Evolutionary conservation across 352 stramenopile genomes (phyloP), one percentile per base, ranked within the genome.

Genomic region (Pythium aquatile): DNA sequence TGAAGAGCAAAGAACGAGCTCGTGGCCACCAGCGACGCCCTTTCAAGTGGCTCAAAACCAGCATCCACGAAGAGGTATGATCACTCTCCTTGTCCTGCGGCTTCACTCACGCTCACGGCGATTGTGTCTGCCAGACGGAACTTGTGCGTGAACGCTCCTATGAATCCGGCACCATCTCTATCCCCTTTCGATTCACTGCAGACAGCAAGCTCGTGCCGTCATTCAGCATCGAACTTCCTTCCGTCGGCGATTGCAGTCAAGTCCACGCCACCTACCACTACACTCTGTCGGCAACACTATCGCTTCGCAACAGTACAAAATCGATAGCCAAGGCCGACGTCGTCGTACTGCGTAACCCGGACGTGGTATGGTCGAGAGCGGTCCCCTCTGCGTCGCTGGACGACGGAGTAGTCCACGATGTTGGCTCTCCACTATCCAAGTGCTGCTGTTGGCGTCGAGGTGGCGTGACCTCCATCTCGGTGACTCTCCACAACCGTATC

Each of bases 401-500:
- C 3, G 54, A 48, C 35, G 14, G 26, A 9, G n/a, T 44, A 5
- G 14, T 28, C 47, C 17, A 26, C 17, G 48, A 39, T 51, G 54
- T 51, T 26, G 54, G 54, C 14, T 55, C 48, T 5, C 48, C 48
- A 33, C 26, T 55, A 20, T 26, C 48, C 20, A 30, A 30, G n/a
- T 52, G 44, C 14, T 52, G 48, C 29, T 55, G n/a, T 26, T 55
- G 48, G n/a, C 48, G 48, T 14, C 30, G 54, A 11, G 20, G 54
- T 39, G 54, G 54, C 3, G 37, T 35, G 5, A 60, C 54, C 7
- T 33, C 37, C 2, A 9, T 60, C n/a, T 51, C 54, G 0, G 54
- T 26, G 13, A 60, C 54, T 13, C 46, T 60, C 37, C 54, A 60
- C 54, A 60, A 60, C 32, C 54, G 54, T 2, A 60, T 40, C 16